Percentiles rank a stretch among this genome's conserved stretches.
Evolutionary conservation across 2,329 filamentous ascomycete species (phyloP).

Genomic region (Berkeleyomyces basicola): DNA sequence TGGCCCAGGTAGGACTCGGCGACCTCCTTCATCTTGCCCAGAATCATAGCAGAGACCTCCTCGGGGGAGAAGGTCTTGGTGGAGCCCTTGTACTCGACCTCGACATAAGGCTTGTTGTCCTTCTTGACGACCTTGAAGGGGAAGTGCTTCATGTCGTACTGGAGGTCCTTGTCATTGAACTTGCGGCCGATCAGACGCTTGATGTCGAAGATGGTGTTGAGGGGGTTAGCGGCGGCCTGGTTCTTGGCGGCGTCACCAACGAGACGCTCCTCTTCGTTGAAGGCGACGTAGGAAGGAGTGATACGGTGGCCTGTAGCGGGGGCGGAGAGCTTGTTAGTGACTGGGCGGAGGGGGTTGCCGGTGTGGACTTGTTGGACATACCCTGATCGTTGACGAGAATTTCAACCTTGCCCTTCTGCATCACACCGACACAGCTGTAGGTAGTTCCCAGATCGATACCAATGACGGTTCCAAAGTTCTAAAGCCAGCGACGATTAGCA

Average conservation of each 20-base stretch:
- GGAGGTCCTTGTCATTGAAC: conserved; percentile 69
- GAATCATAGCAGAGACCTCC: conserved; percentile 66
- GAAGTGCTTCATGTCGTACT: conserved; percentile 94
- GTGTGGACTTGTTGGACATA: conserved; percentile 10
- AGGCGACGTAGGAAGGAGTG: conserved; percentile 86
- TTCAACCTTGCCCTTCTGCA: conserved; percentile 89
- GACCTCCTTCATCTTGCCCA: conserved; percentile 73
- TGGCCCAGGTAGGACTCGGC: conserved; percentile 66
- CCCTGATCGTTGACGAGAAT: conserved; percentile 87
- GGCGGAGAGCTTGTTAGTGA: conserved; percentile 9
- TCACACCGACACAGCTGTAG: conserved; percentile 80
- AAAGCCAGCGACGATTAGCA: background rate
- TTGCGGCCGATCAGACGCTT: conserved; percentile 81
- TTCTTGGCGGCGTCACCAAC: conserved; percentile 97
- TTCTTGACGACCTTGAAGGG: conserved; percentile 87
- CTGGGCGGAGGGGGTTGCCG: background rate
- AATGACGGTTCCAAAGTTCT: conserved; percentile 70
- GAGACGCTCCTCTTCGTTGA: conserved; percentile 90
- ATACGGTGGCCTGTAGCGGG: conserved; percentile 59
- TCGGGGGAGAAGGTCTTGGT: conserved; percentile 64
- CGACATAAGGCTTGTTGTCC: conserved; percentile 75
- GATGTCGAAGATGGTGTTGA: conserved; percentile 61
- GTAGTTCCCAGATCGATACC: conserved; percentile 92
- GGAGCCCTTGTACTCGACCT: conserved; percentile 49
- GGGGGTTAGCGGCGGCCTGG: conserved; percentile 69